Percentiles rank a stretch among this genome's conserved stretches.
phyloP scores from a whole-genome alignment of 2,329 filamentous ascomycete species.

The Colletotrichum tanaceti region DNA sequence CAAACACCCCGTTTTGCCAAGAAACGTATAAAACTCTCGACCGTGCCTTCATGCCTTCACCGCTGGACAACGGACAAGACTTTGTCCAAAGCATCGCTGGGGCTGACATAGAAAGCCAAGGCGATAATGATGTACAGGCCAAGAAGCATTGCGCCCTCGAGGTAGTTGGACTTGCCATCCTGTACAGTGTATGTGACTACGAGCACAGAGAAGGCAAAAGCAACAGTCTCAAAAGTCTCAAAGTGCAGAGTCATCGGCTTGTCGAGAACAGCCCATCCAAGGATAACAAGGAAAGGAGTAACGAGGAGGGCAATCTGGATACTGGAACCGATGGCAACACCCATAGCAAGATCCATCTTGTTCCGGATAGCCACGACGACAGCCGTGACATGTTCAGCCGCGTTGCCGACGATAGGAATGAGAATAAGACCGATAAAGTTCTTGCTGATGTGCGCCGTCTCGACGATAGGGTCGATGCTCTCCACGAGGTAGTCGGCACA shows the following conservation, averaged over 20 bases:
- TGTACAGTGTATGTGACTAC: conserved; percentile 82
- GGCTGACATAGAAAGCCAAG: conserved; percentile 69
- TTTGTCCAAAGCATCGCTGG: conserved; percentile 60
- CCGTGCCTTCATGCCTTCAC: conserved; percentile 8
- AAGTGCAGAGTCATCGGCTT: conserved; percentile 83
- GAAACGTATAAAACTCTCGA: conserved; percentile 10
- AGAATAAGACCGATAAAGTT: conserved; percentile 84
- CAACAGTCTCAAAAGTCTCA: conserved; percentile 82
- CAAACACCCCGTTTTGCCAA: background rate
- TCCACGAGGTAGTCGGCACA: conserved; percentile 83
- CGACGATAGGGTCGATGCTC: conserved; percentile 79
- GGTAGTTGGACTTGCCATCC: conserved; percentile 86
- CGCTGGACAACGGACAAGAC: conserved; percentile 37
- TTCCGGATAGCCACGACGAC: conserved; percentile 82
- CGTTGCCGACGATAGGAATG: conserved; percentile 83
- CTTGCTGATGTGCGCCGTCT: conserved; percentile 77
- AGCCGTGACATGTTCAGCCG: conserved; percentile 84
- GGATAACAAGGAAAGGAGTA: conserved; percentile 81
- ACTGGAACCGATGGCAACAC: conserved; percentile 83
- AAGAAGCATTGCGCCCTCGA: conserved; percentile 79
- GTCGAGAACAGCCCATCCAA: conserved; percentile 80
- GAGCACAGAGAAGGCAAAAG: conserved; percentile 79
- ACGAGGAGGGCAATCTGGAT: conserved; percentile 87
- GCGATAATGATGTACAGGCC: conserved; percentile 70
- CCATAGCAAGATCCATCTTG: conserved; percentile 80